phyloP scores from a whole-genome alignment of 805 yeast species.

The Groenewaldozyma tartarivorans region DNA sequence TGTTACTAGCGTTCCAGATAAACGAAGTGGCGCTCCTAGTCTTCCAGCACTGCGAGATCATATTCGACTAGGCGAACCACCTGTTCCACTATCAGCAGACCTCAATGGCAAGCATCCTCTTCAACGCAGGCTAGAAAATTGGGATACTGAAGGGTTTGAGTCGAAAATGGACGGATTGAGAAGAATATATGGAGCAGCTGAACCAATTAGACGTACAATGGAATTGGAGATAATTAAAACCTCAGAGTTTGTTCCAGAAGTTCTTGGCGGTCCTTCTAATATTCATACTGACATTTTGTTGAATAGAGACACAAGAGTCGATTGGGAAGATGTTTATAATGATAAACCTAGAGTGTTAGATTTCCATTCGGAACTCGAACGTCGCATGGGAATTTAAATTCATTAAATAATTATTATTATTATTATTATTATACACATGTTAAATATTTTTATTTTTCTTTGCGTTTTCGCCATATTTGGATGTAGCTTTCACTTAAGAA shows the following conservation, averaged over 20 bases:
- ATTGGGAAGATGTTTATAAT: slow-evolving; percentile 89
- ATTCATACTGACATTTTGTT: slow-evolving; percentile 69
- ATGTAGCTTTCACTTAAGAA: slow-evolving; percentile 54
- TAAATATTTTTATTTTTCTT: background rate
- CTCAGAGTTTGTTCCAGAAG: slow-evolving; percentile 59
- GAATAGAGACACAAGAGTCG: slow-evolving; percentile 68
- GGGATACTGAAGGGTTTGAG: slow-evolving; percentile 71
- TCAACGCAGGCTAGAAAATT: slow-evolving; percentile 60
- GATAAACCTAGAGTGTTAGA: slow-evolving; percentile 31
- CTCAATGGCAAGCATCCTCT: slow-evolving; percentile 57
- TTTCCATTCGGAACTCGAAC: slow-evolving; percentile 70
- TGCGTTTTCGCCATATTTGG: slow-evolving; percentile 47
- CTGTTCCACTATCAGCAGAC: slow-evolving; percentile 34
- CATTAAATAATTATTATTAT: background rate
- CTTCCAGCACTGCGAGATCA: slow-evolving; percentile 53
- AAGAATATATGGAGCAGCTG: slow-evolving; percentile 84
- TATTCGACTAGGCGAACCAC: slow-evolving; percentile 47
- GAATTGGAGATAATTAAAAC: slow-evolving; percentile 65
- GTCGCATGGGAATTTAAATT: slow-evolving; percentile 30
- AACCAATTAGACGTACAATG: slow-evolving; percentile 87
- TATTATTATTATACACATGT: background rate
- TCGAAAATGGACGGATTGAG: slow-evolving; percentile 69
- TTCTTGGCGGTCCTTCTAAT: slow-evolving; percentile 48
- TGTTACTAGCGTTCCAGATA: slow-evolving; percentile 9
- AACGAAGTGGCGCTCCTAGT: slow-evolving; percentile 43